Evolutionary conservation across 805 yeast species (phyloP), one percentile per base, ranked within the genome.

Genomic region (Starmerella asiatica): DNA sequence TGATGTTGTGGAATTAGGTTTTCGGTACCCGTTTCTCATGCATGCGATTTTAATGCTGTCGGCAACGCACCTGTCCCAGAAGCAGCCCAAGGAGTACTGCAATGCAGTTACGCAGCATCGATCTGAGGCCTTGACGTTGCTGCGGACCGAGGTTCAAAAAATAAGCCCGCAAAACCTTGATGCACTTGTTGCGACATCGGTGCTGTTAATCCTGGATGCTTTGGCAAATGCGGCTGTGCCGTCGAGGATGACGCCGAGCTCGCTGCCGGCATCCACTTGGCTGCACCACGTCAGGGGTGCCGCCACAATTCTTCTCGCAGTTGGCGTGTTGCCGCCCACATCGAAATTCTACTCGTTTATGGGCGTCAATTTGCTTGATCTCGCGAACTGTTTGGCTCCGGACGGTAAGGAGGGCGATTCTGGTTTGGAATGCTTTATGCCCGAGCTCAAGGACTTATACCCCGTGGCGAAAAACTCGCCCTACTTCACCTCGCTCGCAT

Each of bases 211-310:
- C 40, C 81, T 88, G 81, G 97, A 88, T 57, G 82, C 96, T 0
- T 63, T 84, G 48, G 96, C 96, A 3, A 86, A 86, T 59, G 96
- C 95, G 0, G 73, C 77, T 2, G 63, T 71, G 34, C 93, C 73
- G 33, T 47, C 54, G 8, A 49, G 53, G 17, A 55, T 55, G 51
- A 62, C 71, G 4, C 66, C 75, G 3, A 57, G 56, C 39, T 76
- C 85, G 2, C 59, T 85, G 42, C 93, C 95, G 1, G 86, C 96
- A 2, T 76, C 91, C 3, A 94, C 96, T 0, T 88, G 97, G 97
- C 76, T 88, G 41, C 91, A 83, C 65, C 96, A 88, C 54, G 95
- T 88, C 11, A 81, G 91, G 51, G 97, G 96, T 24, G 94, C 96
- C 0, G 95, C 95, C 5, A 86, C 96, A 0, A 88, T 88, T 39